Evolutionary conservation across 805 yeast species (phyloP).

Genomic region (Metschnikowia kofuensis): DNA sequence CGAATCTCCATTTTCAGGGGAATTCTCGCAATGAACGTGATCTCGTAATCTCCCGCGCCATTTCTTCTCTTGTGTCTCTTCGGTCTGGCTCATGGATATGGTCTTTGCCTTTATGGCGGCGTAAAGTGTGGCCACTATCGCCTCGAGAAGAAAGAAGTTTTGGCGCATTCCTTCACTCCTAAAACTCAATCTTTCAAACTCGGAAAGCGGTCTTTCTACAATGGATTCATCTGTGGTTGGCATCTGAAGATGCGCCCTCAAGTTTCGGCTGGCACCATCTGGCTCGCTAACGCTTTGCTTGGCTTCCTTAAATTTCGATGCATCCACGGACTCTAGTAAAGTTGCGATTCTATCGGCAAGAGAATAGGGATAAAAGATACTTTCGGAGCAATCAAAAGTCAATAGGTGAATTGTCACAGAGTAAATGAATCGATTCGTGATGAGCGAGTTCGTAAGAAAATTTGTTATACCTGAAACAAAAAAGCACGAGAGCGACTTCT

Average conservation of each 20-base stretch:
- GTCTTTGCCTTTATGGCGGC: slow-evolving; percentile 9
- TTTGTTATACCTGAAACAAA: slow-evolving; percentile 1
- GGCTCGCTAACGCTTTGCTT: not conserved
- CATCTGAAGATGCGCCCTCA: not conserved
- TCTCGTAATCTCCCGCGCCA: not conserved
- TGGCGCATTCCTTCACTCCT: slow-evolving; percentile 10
- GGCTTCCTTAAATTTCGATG: not conserved
- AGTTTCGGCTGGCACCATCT: not conserved
- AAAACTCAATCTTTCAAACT: not conserved
- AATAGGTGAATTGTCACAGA: slow-evolving; percentile 5
- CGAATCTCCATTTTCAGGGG: not conserved
- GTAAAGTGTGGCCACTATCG: slow-evolving; percentile 7
- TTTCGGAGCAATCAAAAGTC: slow-evolving; percentile 8
- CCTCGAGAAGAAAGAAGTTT: slow-evolving; percentile 13
- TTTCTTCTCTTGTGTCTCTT: not conserved
- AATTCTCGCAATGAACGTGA: not conserved
- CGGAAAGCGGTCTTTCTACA: slow-evolving; percentile 1
- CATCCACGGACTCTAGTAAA: slow-evolving; percentile 1
- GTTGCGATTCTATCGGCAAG: slow-evolving; percentile 1
- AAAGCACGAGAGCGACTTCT: slow-evolving; percentile 10
- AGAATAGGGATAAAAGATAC: slow-evolving; percentile 1
- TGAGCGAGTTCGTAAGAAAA: slow-evolving; percentile 9
- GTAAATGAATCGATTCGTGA: slow-evolving; percentile 10
- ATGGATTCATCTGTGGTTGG: not conserved
- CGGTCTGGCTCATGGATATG: not conserved